Base-by-base conservation (phyloP, 345 rosid genomes). In the Eutrema japonicum region DNA sequence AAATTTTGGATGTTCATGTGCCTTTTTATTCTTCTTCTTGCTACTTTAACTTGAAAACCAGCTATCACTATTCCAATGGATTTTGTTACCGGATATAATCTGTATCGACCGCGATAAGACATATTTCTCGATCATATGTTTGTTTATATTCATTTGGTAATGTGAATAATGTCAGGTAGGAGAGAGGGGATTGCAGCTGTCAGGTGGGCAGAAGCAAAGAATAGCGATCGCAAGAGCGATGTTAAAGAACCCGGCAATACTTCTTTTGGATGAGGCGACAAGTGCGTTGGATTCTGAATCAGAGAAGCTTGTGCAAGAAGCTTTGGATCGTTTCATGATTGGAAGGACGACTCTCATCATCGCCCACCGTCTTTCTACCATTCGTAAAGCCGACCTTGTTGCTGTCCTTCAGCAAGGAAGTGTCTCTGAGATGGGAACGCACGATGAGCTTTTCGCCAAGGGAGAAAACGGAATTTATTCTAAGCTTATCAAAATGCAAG, bases 161-260 rank as follows among this genome's bases (percentile, higher is more conserved):
- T 54, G 56, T 72, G 48, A 32, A 36, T 41, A 81, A 81, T 94
- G 83, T 79, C 86, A 94, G 98, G 98, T 91, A 3, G 98, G 98
- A 48, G 98, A 94, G 76, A 94, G 98, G 77, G 98, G 98, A 46
- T 60, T 94, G 68, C 98, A 94, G 76, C 88, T 94, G 6, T 94
- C 98, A 4, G 98, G 98, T 75, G 98, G 98, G 48, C 98, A 94
- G 82, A 94, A 91, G 85, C 98, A 94, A 79, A 82, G 98, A 77
- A 86, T 94, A 70, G 98, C 98, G 9, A 94, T 94, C 35, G 98
- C 98, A 10, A 83, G 98, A 81, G 98, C 98, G 0, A 94, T 94
- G 98, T 85, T 94, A 51, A 94, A 94, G 77, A 94, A 94, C 71
- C 97, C 98, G 0, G 98, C 98, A 14, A 94, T 94, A 64, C 79